Base-by-base conservation (phyloP, 2,329 filamentous ascomycete species). In the Pezicula carpinea region DNA sequence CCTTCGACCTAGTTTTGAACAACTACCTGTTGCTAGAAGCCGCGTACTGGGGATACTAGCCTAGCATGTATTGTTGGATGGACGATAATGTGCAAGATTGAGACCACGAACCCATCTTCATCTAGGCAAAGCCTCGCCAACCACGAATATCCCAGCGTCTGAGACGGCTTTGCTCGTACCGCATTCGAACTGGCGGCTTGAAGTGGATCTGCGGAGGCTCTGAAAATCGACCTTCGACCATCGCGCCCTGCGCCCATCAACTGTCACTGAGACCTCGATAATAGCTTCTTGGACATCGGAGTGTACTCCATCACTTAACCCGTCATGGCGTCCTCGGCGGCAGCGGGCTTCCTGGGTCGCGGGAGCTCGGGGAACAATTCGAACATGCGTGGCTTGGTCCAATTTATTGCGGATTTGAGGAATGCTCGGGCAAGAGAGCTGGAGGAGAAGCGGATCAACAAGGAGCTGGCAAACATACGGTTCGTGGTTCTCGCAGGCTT, bases 371-470 rank as follows among this genome's bases (percentile, higher is more conserved):
- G 72, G 59, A 81, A 73, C 65, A 83, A 79, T 65, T 75, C 80
- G 34, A 84, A 84, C 63, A 85, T 85, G 82, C 79, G 82, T 58
- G 92, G 93, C 22, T 76, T 99, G 58, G 93, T 99, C 40, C 95
- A 96, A 66, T 99, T 99, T 73, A 99, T 99, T 66, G 93, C 93
- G 52, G 93, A 99, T 67, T 69, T 99, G 62, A 79, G 93, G 65
- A 99, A 99, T 68, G 93, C 93, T 45, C 80, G 93, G 67, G 93
- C 95, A 39, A 82, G 95, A 53, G 93, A 99, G 67, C 73, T 99
- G 53, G 93, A 99, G 68, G 93, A 99, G 75, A 99, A 99, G 78
- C 82, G 93, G 65, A 97, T 99, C 74, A 99, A 99, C 70, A 99
- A 99, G 75, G 93, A 99, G 73, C 73, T 99, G 67, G 93, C 93